Evolutionary conservation across 139 green algal species (phyloP), one percentile per base, ranked within the genome.

Genomic region (Yamagishiella unicocca): DNA sequence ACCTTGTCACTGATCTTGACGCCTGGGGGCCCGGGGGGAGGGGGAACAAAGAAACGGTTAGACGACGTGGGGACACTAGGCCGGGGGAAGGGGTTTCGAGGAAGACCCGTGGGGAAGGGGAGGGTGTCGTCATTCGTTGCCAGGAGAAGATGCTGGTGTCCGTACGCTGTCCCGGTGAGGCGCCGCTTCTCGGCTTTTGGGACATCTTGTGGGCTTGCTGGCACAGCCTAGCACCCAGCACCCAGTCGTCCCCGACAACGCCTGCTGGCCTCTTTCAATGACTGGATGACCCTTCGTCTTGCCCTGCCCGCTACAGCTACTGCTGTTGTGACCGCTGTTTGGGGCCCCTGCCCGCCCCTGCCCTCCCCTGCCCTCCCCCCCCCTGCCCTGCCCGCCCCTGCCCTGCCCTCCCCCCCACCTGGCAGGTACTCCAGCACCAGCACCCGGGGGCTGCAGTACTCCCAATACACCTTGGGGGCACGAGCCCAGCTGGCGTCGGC

Each of bases 351-450:
- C 58, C 58, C 58, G 17, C 58, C 17, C 40, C 62, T 21, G 3
- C 62, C n/a, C 42, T 42, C 71, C 27, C 42, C 42, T 40, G 12
- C 2, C 24, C 24, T 9, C 35, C 25, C 62, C 14, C 62, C 71
- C 42, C 42, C 71, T 31, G 17, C 37, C 37, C 22, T 25, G 42
- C 0, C 24, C 9, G 9, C 40, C 40, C 50, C 46, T 33, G 6
- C 3, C 33, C 4, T 7, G 17, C 66, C 66, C 24, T 37, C 17
- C 42, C 37, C 54, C 77, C 29, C 90, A 88, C 93, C 93, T 67
- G 97, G 98, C 10, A 93, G 66, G 91, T 99, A 99, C 93, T 99
- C 95, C 94, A 99, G 94, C 22, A 95, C 96, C 76, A 99, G 93
- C 58, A 99, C 95, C 8, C 93, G 67, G 21, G 93, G 70, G 19